A percentile compares a stretch with the other conserved stretches of the same genome.
phyloP scores from a whole-genome alignment of 768 basidiomycete genomes.

The Lentinula edodes region DNA sequence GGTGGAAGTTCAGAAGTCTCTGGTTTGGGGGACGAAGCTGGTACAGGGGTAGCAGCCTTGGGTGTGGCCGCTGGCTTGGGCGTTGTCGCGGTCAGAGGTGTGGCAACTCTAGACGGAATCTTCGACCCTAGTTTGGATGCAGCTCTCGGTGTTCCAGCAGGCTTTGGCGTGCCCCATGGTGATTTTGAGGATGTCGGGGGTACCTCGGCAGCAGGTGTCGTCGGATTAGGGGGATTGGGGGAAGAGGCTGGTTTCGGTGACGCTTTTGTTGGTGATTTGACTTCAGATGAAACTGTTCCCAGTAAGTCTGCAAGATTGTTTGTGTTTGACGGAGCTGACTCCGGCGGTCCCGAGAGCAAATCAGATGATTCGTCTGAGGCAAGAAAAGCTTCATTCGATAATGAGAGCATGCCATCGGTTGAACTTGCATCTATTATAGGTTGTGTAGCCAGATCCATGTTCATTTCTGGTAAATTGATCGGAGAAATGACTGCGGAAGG shows the following conservation, averaged over 20 bases:
- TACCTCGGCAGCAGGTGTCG: background rate
- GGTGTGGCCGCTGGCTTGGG: background rate
- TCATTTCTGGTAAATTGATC: slow-evolving; percentile 1
- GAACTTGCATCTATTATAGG: background rate
- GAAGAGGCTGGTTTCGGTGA: background rate
- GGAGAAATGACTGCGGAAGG: slow-evolving; percentile 4
- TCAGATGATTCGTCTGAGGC: background rate
- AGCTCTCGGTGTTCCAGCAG: slow-evolving; percentile 3
- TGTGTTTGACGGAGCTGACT: background rate
- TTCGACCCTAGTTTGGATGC: background rate
- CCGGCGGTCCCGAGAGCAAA: background rate
- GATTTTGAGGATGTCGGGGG: background rate
- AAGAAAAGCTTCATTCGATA: background rate
- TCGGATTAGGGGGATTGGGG: background rate
- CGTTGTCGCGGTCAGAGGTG: background rate
- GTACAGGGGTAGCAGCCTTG: background rate
- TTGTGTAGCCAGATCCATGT: background rate
- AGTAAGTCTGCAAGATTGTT: background rate
- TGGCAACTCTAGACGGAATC: background rate
- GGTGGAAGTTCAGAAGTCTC: background rate
- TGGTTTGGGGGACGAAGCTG: background rate
- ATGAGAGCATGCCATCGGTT: background rate
- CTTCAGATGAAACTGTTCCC: background rate
- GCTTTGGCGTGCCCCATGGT: slow-evolving; percentile 4
- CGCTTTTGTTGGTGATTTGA: background rate